Evolutionary conservation across 139 green algal species (phyloP), one percentile per base, ranked within the genome.

Genomic region (Klebsormidium nitens): DNA sequence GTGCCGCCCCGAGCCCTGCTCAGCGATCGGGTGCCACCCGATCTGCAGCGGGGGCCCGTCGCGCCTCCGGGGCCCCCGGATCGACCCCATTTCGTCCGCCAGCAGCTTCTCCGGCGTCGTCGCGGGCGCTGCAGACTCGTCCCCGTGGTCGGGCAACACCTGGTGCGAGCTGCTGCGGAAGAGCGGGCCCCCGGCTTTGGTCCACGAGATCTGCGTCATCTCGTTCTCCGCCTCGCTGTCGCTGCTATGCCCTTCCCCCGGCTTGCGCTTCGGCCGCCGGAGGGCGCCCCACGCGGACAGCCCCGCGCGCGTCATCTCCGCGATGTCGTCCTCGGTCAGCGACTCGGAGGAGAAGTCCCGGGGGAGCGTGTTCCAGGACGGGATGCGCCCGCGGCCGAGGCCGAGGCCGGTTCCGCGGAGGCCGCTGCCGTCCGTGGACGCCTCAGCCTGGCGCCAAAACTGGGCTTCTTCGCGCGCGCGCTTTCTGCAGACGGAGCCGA

Each of bases 331-430:
- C 36, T 76, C 65, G 28, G 69, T 50, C n/a, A 80, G 48, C 29
- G 72, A 76, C 11, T 50, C 72, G 46, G 37, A 76, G 14, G 72
- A 80, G 39, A 28, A 35, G 49, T 66, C 60, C 3, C 72, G 65
- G 2, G 66, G 50, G 14, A 80, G 46, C 31, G 34, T 65, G 52
- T 80, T 80, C 72, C 72, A 80, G 8, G 66, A 77, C 1, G 72
- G 72, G 52, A 80, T 80, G 36, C 72, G 65, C 60, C 71, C 62
- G 36, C 29, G 1, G 4, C 60, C 60, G 48, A 70, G 32, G n/a
- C 2, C 59, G 11, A 5, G 23, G 19, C 19, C 11, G 29, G 40
- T 52, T 52, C 3, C 59, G 59, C 34, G 23, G 26, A 4, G 34
- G 26, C 19, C 59, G 26, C 5, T 36, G 14, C 46, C 46, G 34